A percentile compares a stretch with the other conserved stretches of the same genome.
phyloP scores from a whole-genome alignment of 1,139 yeast species.

The Candida mesenterica region DNA sequence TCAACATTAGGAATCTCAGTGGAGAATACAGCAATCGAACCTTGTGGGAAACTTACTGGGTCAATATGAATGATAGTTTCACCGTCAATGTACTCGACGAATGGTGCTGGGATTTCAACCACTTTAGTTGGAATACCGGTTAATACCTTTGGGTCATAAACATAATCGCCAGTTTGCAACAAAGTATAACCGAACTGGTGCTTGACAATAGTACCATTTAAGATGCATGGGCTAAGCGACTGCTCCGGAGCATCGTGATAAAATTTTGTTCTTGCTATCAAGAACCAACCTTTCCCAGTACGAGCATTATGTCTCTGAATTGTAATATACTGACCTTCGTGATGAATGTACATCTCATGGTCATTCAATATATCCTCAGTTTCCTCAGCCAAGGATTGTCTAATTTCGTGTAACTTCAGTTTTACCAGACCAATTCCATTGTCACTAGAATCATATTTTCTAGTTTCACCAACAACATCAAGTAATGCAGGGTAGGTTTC shows the following conservation, averaged over 20 bases:
- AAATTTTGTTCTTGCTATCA: slow-evolving; percentile 86
- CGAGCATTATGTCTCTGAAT: slow-evolving; percentile 82
- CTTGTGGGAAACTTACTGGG: slow-evolving; percentile 72
- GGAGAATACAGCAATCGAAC: slow-evolving; percentile 81
- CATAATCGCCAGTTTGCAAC: slow-evolving; percentile 50
- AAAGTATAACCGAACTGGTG: slow-evolving; percentile 61
- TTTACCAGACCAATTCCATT: slow-evolving; percentile 78
- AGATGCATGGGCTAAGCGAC: slow-evolving; percentile 54
- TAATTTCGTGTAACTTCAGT: slow-evolving; percentile 53
- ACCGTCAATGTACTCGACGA: slow-evolving; percentile 39
- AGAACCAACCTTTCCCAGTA: slow-evolving; percentile 85
- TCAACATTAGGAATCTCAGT: slow-evolving; percentile 65
- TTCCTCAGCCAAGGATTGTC: slow-evolving; percentile 62
- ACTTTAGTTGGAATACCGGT: slow-evolving; percentile 68
- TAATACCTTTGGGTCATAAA: slow-evolving; percentile 38
- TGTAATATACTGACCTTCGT: slow-evolving; percentile 88
- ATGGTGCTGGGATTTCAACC: slow-evolving; percentile 51
- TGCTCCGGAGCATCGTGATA: slow-evolving; percentile 43
- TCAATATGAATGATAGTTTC: slow-evolving; percentile 53
- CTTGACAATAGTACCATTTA: slow-evolving; percentile 66
- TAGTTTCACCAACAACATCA: slow-evolving; percentile 75
- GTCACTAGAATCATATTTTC: slow-evolving; percentile 50
- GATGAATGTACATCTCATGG: slow-evolving; percentile 92
- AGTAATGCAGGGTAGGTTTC: slow-evolving; percentile 83
- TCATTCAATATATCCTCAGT: slow-evolving; percentile 64